Evolutionary conservation across 129 eudicot genomes (phyloP).

Genomic region (Flaveria ramosissima): DNA sequence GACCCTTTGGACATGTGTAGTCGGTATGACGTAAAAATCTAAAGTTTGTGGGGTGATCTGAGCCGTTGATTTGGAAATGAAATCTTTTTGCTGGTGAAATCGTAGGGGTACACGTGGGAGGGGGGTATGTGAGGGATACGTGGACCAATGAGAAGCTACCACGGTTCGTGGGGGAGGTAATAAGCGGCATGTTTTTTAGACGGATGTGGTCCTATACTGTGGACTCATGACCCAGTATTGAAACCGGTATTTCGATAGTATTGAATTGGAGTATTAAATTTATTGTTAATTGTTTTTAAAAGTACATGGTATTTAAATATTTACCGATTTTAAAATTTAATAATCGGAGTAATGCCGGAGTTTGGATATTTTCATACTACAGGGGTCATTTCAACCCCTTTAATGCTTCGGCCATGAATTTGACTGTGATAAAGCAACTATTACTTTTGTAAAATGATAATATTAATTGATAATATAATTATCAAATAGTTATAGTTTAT

Average conservation of each 20-base stretch:
- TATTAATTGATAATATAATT: no score
- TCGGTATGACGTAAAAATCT: conserved; percentile 58
- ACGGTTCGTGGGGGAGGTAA: conserved; percentile 14
- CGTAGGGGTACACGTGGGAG: conserved; percentile 43
- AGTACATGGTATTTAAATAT: no score
- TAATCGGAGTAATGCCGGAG: no score
- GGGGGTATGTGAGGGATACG: conserved; percentile 18
- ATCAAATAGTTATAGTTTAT: no score
- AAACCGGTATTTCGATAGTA: not conserved
- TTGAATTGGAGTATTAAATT: no score
- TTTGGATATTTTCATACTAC: no score
- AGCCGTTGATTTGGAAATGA: conserved; percentile 40
- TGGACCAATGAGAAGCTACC: conserved; percentile 54
- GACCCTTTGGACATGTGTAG: conserved; percentile 54
- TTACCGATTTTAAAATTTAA: no score
- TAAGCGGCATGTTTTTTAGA: conserved; percentile 41
- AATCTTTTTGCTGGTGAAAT: conserved; percentile 8
- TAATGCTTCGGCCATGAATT: no score
- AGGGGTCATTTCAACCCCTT: no score
- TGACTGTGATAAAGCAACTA: no score
- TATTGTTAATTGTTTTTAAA: no score
- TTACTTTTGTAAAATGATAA: no score
- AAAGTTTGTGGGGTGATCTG: conserved; percentile 31
- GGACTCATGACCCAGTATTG: conserved; percentile 35
- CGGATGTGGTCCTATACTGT: conserved; percentile 62